Evolutionary conservation across 2,329 filamentous ascomycete genomes (phyloP), one percentile per base, ranked within the genome.

Genomic region (Pseudopyricularia cyperi): DNA sequence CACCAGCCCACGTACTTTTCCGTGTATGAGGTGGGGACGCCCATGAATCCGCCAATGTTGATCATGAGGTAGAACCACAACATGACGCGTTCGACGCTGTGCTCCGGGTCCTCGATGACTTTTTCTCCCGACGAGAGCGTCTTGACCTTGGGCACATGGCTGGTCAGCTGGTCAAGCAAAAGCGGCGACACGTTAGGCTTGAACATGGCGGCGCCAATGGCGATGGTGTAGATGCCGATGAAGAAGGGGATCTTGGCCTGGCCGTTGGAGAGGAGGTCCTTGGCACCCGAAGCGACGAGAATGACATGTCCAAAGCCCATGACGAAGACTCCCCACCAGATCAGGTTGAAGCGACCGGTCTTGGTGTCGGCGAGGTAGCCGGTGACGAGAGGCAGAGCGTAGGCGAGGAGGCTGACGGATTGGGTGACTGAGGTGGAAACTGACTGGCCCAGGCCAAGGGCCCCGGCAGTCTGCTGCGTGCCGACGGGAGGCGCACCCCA

Each of bases 1-100:
- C 82, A 89, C 71, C 87, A 89, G 7, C 85, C 85, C 48, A 87
- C 75, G 55, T 86, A 87, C 62, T 85, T 83, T 66, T 89, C 85
- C 2, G 83, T 79, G 60, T 86, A 89, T 33, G 81, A 82, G 79
- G 84, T 88, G 42, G 67, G 73, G 58, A 80, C 74, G 46, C 75
- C 79, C 46, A 72, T 57, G 46, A 83, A 68, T 26, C 81, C 77
- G 32, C 85, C 85, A 14, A 84, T 62, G 61, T 87, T 87, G 68
- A 86, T 83, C 60, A 80, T 71, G 50, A 79, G 66, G 61, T 83
- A 83, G 64, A 81, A 83, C 58, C 80, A 57, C 6, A 65, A 58
- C 57, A 65, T 61, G 46, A 65, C 75, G 70, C 62, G 61, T 82
- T 63, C 65, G 2, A 70, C 61, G 0, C 71, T 74, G 2, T 64